A percentile compares a stretch with the other conserved stretches of the same genome.
phyloP scores from a whole-genome alignment of 2,329 filamentous ascomycete genomes.

The Pochonia chlamydosporia region DNA sequence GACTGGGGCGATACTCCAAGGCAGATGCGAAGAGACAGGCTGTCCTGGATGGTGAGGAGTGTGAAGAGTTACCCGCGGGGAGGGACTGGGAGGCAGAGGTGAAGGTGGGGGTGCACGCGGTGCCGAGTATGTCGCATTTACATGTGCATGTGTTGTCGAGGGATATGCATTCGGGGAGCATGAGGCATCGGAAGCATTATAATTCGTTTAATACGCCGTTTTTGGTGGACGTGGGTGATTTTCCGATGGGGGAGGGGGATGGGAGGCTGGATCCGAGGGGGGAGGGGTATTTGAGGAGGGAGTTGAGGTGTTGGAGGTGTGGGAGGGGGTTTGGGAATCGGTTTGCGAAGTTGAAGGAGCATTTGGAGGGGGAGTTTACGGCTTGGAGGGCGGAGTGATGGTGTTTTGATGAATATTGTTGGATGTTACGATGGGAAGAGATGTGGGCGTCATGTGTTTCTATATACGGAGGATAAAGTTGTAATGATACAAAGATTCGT shows the following conservation, averaged over 20 bases:
- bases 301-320: conserved; percentile 83
- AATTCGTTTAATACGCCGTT: conserved; percentile 86
- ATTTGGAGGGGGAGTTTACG: conserved; percentile 70
- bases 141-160: conserved; percentile 83
- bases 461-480: no score
- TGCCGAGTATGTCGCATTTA: conserved; percentile 86
- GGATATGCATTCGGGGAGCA: conserved; percentile 65
- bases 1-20: conserved; percentile 56
- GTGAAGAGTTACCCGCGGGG: conserved; percentile 54
- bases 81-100: conserved; percentile 76
- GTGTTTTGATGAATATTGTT: background rate
- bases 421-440: background rate
- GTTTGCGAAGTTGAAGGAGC: conserved; percentile 68
- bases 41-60: conserved; percentile 56
- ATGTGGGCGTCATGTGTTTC: no score
- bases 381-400: conserved; percentile 63
- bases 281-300: conserved; percentile 54
- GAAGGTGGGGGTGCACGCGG: conserved; percentile 73
- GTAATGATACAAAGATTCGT: no score
- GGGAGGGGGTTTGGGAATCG: conserved; percentile 64
- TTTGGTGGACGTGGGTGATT: conserved; percentile 70
- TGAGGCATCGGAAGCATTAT: conserved; percentile 85
- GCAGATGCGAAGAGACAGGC: conserved; percentile 59
- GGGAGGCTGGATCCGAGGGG: conserved; percentile 50
- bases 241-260: conserved; percentile 67